Evolutionary conservation across 257 asterid genomes (phyloP).

Genomic region (Thymus quinquecostatus): DNA sequence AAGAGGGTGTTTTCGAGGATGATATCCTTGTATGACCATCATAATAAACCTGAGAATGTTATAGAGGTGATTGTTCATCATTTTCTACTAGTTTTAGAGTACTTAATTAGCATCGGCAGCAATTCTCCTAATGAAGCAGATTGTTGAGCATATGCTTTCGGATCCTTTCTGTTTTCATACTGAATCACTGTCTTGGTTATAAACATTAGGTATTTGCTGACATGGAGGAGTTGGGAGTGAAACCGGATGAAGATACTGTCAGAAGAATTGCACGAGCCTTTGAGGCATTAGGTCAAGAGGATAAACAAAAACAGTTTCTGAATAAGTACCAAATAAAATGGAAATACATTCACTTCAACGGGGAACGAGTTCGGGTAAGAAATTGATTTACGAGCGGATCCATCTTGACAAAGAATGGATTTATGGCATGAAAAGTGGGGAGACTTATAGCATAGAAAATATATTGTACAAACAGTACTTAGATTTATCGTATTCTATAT

Average conservation of each 20-base stretch:
- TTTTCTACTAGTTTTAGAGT: slow-evolving; percentile 11
- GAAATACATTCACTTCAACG: slow-evolving; percentile 84
- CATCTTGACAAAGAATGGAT: background rate
- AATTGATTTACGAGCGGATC: slow-evolving; percentile 3
- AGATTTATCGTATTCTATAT: background rate
- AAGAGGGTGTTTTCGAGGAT: slow-evolving; percentile 85
- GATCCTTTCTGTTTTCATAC: background rate
- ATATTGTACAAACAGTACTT: background rate
- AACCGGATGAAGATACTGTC: slow-evolving; percentile 83
- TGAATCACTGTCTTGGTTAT: slow-evolving; percentile 7
- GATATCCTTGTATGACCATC: slow-evolving; percentile 82
- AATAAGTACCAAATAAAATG: slow-evolving; percentile 61
- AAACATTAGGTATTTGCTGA: slow-evolving; percentile 79
- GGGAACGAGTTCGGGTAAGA: slow-evolving; percentile 72
- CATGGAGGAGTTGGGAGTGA: slow-evolving; percentile 94
- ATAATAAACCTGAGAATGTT: slow-evolving; percentile 58
- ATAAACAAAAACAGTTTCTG: slow-evolving; percentile 49
- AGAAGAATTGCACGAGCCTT: slow-evolving; percentile 76
- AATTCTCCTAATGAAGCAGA: background rate
- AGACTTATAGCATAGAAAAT: background rate
- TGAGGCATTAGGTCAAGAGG: slow-evolving; percentile 55
- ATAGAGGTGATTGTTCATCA: slow-evolving; percentile 59
- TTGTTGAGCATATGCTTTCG: background rate
- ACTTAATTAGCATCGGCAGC: background rate
- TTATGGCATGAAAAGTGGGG: too few relatives aligned